Conservation (phyloP, 169 alveolate species). For the Plasmodium inui region DNA sequence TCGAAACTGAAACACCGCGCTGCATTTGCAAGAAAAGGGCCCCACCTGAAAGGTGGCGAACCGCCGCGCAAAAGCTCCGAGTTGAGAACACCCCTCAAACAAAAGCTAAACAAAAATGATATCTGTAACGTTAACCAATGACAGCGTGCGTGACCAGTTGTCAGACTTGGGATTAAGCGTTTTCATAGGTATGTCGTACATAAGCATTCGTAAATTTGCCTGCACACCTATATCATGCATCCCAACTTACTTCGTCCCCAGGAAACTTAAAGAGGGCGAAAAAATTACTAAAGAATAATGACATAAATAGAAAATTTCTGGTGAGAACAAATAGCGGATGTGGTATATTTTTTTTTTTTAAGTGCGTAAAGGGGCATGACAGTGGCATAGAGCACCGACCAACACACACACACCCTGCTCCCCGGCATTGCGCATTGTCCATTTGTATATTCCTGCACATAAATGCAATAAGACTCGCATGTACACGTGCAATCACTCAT, state of each 20-base stretch:
- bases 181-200: slow-evolving; percentile 44
- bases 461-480: not conserved
- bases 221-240: not conserved
- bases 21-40: not conserved
- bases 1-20: not conserved
- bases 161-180: slow-evolving; percentile 66
- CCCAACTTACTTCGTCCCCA: not conserved
- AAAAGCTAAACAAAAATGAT: slow-evolving; percentile 35
- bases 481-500: not conserved
- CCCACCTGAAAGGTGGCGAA: not conserved
- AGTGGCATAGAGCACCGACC: not conserved
- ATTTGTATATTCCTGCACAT: not conserved
- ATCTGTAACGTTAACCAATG: slow-evolving; percentile 38
- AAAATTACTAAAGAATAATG: slow-evolving; percentile 60
- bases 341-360: not conserved
- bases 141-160: slow-evolving; percentile 48
- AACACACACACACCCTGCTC: not conserved
- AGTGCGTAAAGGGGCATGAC: not conserved
- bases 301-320: slow-evolving; percentile 54
- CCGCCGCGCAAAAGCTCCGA: not conserved
- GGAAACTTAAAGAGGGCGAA: slow-evolving; percentile 67
- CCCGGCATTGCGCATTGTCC: not conserved
- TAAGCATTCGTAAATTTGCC: not conserved
- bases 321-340: slow-evolving; percentile 15
- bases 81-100: not conserved